A percentile compares a stretch with the other conserved stretches of the same genome.
Conservation (phyloP, 176 grass and related monocot genomes). For the Paspalum vaginatum region DNA sequence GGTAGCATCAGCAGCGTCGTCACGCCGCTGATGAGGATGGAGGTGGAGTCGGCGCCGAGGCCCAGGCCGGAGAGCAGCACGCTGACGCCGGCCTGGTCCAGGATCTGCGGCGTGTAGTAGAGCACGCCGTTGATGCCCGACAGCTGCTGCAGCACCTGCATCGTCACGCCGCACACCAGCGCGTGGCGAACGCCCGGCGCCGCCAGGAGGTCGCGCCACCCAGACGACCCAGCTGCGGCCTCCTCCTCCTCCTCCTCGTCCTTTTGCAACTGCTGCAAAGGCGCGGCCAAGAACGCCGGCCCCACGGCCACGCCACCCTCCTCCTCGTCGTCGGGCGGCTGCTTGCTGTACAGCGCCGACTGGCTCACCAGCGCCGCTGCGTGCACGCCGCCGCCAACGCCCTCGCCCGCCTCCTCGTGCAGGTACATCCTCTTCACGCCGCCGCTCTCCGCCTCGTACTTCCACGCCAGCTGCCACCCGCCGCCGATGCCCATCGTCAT, state of each 20-base stretch:
- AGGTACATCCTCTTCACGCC: conserved; percentile 76
- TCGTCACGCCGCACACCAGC: conserved; percentile 52
- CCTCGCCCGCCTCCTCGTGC: conserved; percentile 54
- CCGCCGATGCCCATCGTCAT: conserved; percentile 66
- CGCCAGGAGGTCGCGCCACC: conserved; percentile 44
- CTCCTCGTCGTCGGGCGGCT: too few species aligned
- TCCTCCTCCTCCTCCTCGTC: too few species aligned
- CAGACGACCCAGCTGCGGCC: background rate
- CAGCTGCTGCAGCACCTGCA: conserved; percentile 86
- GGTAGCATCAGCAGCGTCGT: conserved; percentile 86
- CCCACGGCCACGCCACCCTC: too few species aligned
- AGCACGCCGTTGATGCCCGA: conserved; percentile 80
- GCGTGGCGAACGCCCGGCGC: conserved; percentile 59
- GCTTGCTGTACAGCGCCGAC: conserved; percentile 42
- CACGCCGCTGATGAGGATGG: conserved; percentile 72
- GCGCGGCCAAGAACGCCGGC: too few species aligned
- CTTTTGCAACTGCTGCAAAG: too few species aligned
- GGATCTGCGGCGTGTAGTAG: conserved; percentile 89
- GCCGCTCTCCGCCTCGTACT: conserved; percentile 39
- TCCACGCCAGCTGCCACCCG: conserved; percentile 85
- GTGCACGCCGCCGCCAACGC: conserved; percentile 32
- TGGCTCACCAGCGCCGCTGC: conserved; percentile 76
- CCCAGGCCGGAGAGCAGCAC: conserved; percentile 58
- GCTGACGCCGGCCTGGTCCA: conserved; percentile 69
- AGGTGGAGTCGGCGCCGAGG: conserved; percentile 60